Conservation (phyloP, 495 filamentous ascomycete species). For the Annulohypoxylon moriforme region DNA sequence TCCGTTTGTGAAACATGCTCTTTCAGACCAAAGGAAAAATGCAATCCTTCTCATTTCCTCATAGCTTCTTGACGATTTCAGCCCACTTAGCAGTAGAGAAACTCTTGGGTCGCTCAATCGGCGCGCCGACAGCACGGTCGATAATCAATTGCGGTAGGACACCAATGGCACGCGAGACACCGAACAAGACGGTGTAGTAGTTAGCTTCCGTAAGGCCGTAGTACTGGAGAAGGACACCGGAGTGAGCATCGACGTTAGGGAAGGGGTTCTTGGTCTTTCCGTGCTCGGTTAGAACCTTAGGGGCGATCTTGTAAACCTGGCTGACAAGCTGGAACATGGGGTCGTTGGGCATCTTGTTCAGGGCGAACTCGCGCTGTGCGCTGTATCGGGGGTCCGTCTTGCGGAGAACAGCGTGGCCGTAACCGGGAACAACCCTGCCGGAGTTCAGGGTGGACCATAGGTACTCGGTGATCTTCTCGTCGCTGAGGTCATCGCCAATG, state of each 20-base stretch:
- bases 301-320: conserved; percentile 99
- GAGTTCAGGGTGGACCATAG: conserved; percentile 96
- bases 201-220: conserved; percentile 98
- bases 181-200: conserved; percentile 99
- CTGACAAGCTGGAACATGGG: conserved; percentile 99
- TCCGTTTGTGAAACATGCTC: conserved; percentile 53
- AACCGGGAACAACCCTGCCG: conserved; percentile 96
- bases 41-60: conserved; percentile 58
- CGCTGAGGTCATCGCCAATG: conserved; percentile 92
- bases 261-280: conserved; percentile 95
- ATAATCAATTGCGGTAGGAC: conserved; percentile 99
- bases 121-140: conserved; percentile 93
- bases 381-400: conserved; percentile 99
- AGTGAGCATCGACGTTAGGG: conserved; percentile 72
- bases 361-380: conserved; percentile 95
- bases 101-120: conserved; percentile 90
- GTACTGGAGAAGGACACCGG: conserved; percentile 98
- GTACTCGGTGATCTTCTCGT: conserved; percentile 96
- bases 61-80: conserved; percentile 89
- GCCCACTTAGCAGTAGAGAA: conserved; percentile 97
- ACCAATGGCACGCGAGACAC: conserved; percentile 97
- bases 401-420: conserved; percentile 98
- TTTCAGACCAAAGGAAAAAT: conserved; percentile 42
- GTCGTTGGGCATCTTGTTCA: conserved; percentile 87
- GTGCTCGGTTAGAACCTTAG: conserved; percentile 96